phyloP scores from a whole-genome alignment of 169 alveolate species.

The Cystoisospora suis region DNA sequence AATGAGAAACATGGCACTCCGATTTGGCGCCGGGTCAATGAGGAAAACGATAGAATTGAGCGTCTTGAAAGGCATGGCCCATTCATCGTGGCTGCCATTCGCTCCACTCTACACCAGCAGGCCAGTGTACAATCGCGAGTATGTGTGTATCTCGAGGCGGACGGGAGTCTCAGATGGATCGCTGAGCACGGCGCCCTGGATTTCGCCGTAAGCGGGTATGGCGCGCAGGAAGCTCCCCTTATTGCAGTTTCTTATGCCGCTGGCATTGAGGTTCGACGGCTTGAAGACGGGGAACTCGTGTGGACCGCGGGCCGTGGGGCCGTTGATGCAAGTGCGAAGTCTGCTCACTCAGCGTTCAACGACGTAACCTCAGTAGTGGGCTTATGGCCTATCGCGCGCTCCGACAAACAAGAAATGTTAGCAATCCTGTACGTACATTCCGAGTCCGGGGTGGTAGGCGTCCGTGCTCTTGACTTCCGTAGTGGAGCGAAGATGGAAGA shows the following conservation, averaged over 20 bases:
- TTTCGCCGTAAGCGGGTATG: neutral
- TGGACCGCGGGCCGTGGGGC: neutral
- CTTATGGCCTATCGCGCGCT: neutral
- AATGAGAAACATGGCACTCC: neutral
- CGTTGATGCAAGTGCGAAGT: no score
- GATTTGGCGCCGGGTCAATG: neutral
- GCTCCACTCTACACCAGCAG: neutral
- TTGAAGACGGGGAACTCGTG: neutral
- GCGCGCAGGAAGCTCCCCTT: neutral
- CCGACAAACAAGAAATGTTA: neutral
- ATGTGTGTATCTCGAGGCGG: neutral
- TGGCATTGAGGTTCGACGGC: neutral
- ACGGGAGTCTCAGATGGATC: slow-evolving; percentile 2
- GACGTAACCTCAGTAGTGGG: neutral
- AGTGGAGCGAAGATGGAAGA: neutral
- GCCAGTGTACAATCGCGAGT: neutral
- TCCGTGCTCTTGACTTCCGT: neutral
- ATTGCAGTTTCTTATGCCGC: neutral
- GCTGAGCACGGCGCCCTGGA: neutral
- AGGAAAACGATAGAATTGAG: neutral
- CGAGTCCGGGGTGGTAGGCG: neutral
- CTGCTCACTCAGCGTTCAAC: neutral
- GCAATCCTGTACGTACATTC: neutral
- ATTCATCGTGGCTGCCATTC: neutral
- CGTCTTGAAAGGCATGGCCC: neutral